phyloP scores from a whole-genome alignment of 768 basidiomycete genomes.

The Filobasidium floriforme region DNA sequence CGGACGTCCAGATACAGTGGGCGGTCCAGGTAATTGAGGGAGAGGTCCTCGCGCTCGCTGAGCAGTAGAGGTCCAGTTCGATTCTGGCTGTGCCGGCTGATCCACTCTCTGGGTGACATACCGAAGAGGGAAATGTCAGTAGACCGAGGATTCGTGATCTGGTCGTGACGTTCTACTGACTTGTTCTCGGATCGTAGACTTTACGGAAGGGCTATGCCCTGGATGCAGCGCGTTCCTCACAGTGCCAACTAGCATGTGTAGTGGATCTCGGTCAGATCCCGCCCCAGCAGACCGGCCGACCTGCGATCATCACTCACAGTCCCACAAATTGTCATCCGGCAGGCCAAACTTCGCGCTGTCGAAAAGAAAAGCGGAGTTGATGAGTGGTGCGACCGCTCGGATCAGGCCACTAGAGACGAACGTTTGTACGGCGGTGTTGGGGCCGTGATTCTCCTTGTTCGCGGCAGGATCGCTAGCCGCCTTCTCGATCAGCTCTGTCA shows the following conservation, averaged over 20 bases:
- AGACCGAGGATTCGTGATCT: background rate
- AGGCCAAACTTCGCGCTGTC: constrained; percentile 29
- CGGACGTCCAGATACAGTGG: background rate
- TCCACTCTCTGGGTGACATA: background rate
- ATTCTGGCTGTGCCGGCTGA: background rate
- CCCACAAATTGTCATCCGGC: constrained; percentile 75
- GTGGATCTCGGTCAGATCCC: too few relatives aligned
- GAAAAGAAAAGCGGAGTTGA: too few relatives aligned
- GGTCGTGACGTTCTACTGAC: too few relatives aligned
- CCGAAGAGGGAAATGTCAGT: background rate
- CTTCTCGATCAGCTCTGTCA: constrained; percentile 91
- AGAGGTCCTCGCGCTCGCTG: background rate
- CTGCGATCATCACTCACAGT: constrained; percentile 41
- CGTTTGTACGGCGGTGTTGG: constrained; percentile 11
- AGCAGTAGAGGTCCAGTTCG: background rate
- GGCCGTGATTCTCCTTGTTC: constrained; percentile 48
- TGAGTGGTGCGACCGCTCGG: background rate
- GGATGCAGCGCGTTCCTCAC: background rate
- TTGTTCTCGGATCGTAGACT: too few relatives aligned
- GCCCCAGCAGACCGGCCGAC: background rate
- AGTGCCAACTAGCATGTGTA: background rate
- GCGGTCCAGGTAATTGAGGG: background rate
- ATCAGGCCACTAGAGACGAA: background rate
- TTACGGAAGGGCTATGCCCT: too few relatives aligned
- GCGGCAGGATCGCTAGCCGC: background rate